A percentile compares a stretch with the other conserved stretches of the same genome.
These are phyloP conservation scores for Moesziomyces sp. DNA, from an alignment of 1,284 basidiomycete species.

Conservation along the genomic window DNA sequence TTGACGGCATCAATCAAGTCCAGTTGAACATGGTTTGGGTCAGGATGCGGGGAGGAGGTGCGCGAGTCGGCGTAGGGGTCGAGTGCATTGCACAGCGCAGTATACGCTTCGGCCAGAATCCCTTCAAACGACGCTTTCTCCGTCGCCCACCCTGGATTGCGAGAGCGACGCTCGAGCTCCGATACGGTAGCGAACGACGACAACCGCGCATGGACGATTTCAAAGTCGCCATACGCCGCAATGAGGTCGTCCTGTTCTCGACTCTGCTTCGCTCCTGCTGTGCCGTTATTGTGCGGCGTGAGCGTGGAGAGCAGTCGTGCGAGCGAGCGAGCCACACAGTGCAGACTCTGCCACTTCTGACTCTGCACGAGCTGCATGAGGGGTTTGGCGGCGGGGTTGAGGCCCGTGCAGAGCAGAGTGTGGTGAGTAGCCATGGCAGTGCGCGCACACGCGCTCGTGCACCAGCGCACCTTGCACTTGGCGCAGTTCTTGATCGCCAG, in stretches of 20 bases:
- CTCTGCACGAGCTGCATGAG: constrained; percentile 62
- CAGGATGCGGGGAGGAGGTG: constrained; percentile 73
- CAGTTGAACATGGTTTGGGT: constrained; percentile 73
- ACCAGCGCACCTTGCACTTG: constrained; percentile 75
- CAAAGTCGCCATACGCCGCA: constrained; percentile 25
- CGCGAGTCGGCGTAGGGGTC: constrained; percentile 64
- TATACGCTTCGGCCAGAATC: constrained; percentile 32
- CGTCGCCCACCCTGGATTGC: constrained; percentile 59
- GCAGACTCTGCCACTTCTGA: constrained; percentile 38
- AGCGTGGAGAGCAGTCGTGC: constrained; percentile 24
- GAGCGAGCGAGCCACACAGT: constrained; percentile 26
- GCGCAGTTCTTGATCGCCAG: constrained; percentile 62
- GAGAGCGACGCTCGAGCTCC: constrained; percentile 55
- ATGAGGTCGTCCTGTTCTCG: constrained; percentile 6
- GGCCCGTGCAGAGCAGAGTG: constrained; percentile 78
- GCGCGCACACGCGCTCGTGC: constrained; percentile 79
- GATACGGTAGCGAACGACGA: constrained; percentile 59
- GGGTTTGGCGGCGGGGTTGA: constrained; percentile 75
- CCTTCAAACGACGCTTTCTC: constrained; percentile 42
- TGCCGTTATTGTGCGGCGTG: constrained; percentile 6
- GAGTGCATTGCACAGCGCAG: constrained; percentile 36
- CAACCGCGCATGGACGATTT: constrained; percentile 37
- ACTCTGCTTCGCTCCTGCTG: neutral
- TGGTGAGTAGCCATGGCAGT: constrained; percentile 75
- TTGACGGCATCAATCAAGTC: constrained; percentile 62